Percentiles rank a stretch among this genome's conserved stretches.
Evolutionary conservation across 176 grass and related monocot species (phyloP).

Genomic region (Areca catechu): DNA sequence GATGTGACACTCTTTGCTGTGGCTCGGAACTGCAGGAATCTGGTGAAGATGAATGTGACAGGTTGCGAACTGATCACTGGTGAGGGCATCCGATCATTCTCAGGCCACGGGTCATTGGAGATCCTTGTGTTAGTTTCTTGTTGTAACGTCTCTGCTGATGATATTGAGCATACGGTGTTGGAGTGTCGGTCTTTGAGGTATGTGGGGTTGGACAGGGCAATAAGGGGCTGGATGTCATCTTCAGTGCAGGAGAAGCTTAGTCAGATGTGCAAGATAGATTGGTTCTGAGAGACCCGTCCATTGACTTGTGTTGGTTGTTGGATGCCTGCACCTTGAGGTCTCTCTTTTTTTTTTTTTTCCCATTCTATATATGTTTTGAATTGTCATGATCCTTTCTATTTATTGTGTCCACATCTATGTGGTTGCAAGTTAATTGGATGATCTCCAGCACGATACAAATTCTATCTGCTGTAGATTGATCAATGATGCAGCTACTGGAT

Average conservation of each 20-base stretch:
- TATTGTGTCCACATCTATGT: too few relatives aligned
- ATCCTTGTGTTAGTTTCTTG: constrained; percentile 7
- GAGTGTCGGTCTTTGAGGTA: constrained; percentile 1
- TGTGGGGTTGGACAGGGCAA: background rate
- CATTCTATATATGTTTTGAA: too few relatives aligned
- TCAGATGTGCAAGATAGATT: constrained; percentile 8
- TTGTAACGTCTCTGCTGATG: background rate
- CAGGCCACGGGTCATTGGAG: background rate
- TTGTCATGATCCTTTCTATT: too few relatives aligned
- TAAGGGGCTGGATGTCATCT: constrained; percentile 10
- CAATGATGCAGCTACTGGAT: too few relatives aligned
- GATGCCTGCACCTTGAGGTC: too few relatives aligned
- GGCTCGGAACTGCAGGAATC: constrained; percentile 2
- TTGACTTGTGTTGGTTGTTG: background rate
- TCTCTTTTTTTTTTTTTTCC: too few relatives aligned
- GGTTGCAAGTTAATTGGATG: too few relatives aligned
- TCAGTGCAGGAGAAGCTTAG: background rate
- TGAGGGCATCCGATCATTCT: background rate
- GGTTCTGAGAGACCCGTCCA: background rate
- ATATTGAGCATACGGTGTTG: background rate
- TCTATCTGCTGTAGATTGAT: too few relatives aligned
- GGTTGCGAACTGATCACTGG: constrained; percentile 9
- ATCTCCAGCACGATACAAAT: too few relatives aligned
- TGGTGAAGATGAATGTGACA: constrained; percentile 4
- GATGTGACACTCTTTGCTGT: background rate